Evolutionary conservation across 2,329 filamentous ascomycete species (phyloP).

Genomic region (Aspergillus tamarii): DNA sequence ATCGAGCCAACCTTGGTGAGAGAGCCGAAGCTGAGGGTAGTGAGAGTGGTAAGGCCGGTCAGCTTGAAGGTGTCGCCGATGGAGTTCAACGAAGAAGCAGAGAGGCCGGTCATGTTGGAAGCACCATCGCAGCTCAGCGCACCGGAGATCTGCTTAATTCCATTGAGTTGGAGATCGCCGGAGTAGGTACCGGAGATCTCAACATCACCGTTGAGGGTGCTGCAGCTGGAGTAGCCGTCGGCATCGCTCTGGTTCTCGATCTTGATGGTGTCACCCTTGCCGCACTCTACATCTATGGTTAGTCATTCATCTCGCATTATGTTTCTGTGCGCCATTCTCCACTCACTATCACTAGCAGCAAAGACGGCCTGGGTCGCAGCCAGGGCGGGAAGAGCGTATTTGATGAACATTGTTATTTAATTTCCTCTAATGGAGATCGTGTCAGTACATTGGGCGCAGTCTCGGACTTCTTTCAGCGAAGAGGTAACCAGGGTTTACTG

Average conservation of each 20-base stretch:
- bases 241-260: conserved; percentile 64
- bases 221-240: conserved; percentile 68
- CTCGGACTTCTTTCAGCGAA: too few species aligned
- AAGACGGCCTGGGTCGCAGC: conserved; percentile 56
- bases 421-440: background rate
- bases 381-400: conserved; percentile 60
- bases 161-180: conserved; percentile 64
- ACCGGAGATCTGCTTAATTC: conserved; percentile 62
- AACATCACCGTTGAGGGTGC: conserved; percentile 70
- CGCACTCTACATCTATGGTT: conserved; percentile 22
- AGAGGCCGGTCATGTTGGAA: conserved; percentile 66
- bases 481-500: background rate
- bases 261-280: conserved; percentile 41
- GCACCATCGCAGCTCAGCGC: conserved; percentile 56
- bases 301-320: conserved; percentile 5
- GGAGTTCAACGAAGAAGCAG: conserved; percentile 61
- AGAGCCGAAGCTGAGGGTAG: conserved; percentile 65
- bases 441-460: background rate
- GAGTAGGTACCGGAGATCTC: conserved; percentile 62
- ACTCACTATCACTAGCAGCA: conserved; percentile 44
- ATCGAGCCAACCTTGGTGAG: conserved; percentile 70
- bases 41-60: conserved; percentile 69
- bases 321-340: background rate
- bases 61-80: conserved; percentile 75
- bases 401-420: conserved; percentile 52